Base-by-base conservation (phyloP, 176 grass and related monocot species). In the Musa itinerans region DNA sequence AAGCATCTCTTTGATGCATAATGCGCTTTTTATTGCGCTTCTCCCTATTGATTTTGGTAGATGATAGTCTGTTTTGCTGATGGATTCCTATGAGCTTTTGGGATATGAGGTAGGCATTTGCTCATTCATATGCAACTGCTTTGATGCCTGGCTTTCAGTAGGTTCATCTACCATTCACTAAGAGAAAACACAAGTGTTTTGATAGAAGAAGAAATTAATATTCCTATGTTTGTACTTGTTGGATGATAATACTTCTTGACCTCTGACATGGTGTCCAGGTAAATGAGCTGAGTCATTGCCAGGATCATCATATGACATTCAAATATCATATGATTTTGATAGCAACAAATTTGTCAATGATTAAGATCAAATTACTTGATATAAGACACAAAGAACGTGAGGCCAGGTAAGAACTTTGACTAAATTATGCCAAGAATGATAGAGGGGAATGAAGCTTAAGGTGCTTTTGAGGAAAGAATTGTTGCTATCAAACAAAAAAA, bases 61-160 rank as follows among this genome's bases (percentile, higher is more conserved):
- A 51, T 51, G 10, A 11, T 50, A 12, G 48, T 51, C 43, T 50
- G 10, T 70, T 19, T 70, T n/a, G 25, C 10, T 51, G 48, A 48
- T 70, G 43, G 68, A 70, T 70, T 70, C 43, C 17, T 52, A 10
- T 11, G 43, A 70, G 68, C 34, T 70, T 70, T 51, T 70, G 17
- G 8, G 17, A 50, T 11, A 70, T 50, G 34, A 50, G 14, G 68
- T 20, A 9, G 48, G 48, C 68, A 49, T 50, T 70, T 9, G 68
- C 50, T 51, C 68, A 70, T 20, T 50, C 48, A 70, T 70, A 25
- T 8, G 25, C 17, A 69, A 34, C 43, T 69, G 67, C 67, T 11
- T 68, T 68, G 25, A 17, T 62, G 58, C 15, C 6, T 11, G 15
- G 13, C 4, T 19, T 61, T 65, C 48, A 11, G 34, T 70, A 49